phyloP scores from a whole-genome alignment of 108 stramenopile genomes.

The Cyclotella baltica region DNA sequence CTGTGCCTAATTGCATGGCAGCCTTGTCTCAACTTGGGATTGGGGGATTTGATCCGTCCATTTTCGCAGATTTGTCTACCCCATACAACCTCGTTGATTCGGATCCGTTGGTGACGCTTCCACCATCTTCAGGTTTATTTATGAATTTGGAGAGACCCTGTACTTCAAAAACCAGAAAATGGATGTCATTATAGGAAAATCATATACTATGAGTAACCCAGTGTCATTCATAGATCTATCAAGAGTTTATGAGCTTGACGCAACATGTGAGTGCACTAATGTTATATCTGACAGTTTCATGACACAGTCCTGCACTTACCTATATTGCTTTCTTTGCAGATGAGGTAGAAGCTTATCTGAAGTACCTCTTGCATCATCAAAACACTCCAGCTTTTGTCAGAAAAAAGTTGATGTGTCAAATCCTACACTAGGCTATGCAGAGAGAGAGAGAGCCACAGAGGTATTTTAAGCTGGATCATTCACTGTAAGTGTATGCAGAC shows the following conservation, averaged over 20 bases:
- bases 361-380: conserved; percentile 35
- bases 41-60: conserved; percentile 53
- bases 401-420: conserved; percentile 66
- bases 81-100: conserved; percentile 33
- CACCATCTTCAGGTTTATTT: conserved; percentile 44
- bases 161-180: conserved; percentile 41
- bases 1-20: conserved; percentile 45
- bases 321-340: conserved; percentile 4
- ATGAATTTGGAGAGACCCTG: conserved; percentile 36
- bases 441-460: conserved; percentile 46
- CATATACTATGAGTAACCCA: conserved; percentile 46
- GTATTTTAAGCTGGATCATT: conserved; percentile 54
- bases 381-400: conserved; percentile 72
- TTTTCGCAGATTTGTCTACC: conserved; percentile 21
- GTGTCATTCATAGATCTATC: conserved; percentile 33
- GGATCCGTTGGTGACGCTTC: conserved; percentile 32
- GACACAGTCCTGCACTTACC: no score
- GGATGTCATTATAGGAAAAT: conserved; percentile 26
- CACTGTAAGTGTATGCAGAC: conserved; percentile 7
- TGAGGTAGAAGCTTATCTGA: conserved; percentile 36
- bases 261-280: conserved; percentile 30
- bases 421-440: conserved; percentile 67
- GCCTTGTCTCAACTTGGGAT: conserved; percentile 42
- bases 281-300: no score
- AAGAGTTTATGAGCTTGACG: conserved; percentile 49